Evolutionary conservation across 345 rosid species (phyloP).

Genomic region (Nasturtium officinale): DNA sequence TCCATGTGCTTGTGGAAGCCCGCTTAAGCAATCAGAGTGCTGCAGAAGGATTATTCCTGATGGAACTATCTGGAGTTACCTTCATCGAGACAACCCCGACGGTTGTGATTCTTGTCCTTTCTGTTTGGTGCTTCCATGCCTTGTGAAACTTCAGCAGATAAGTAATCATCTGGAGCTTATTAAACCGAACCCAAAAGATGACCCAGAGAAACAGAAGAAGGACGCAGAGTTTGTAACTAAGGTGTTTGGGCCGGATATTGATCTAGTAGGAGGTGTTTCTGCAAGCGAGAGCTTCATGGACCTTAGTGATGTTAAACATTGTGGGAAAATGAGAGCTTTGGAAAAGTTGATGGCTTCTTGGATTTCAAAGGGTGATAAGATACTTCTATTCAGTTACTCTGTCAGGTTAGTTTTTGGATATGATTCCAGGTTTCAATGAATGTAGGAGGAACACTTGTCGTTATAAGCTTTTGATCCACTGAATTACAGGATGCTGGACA

Average conservation of each 20-base stretch:
- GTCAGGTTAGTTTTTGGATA: constrained; percentile 60
- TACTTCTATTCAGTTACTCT: constrained; percentile 93
- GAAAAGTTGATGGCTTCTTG: constrained; percentile 82
- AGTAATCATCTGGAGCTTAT: constrained; percentile 97
- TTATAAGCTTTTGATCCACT: constrained; percentile 5
- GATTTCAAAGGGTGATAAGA: constrained; percentile 85
- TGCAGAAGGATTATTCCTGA: constrained; percentile 85
- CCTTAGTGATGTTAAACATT: constrained; percentile 76
- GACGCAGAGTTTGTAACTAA: constrained; percentile 86
- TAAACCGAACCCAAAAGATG: constrained; percentile 93
- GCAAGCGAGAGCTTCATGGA: constrained; percentile 81
- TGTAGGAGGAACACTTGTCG: neutral
- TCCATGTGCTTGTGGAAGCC: constrained; percentile 90
- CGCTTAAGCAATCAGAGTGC: constrained; percentile 85
- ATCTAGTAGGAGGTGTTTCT: constrained; percentile 75
- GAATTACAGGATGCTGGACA: constrained; percentile 79
- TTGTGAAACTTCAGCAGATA: constrained; percentile 64
- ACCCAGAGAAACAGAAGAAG: constrained; percentile 78
- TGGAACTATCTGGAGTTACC: constrained; percentile 86
- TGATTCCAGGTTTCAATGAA: neutral
- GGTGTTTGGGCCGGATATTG: constrained; percentile 79
- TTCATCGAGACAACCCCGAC: constrained; percentile 78
- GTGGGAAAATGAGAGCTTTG: constrained; percentile 92
- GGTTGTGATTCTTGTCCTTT: constrained; percentile 99
- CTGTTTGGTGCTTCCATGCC: constrained; percentile 94